Base-by-base conservation (phyloP, 1,139 yeast species). In the Candida labiduridarum region DNA sequence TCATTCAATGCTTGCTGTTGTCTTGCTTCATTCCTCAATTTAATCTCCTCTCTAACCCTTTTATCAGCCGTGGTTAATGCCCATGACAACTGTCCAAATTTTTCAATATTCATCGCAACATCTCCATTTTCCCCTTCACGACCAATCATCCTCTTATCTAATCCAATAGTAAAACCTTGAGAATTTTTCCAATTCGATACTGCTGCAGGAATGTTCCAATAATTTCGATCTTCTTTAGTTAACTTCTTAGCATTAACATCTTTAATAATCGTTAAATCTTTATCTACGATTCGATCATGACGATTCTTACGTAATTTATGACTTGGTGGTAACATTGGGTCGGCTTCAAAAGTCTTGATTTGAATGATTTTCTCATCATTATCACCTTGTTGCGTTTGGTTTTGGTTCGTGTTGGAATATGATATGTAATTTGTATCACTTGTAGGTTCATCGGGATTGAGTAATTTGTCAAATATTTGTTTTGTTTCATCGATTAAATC, bases 181-280 rank as follows among this genome's bases (percentile, higher is more conserved):
- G 94, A 90, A 65, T 94, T 94, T 66, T 92, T 92, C 99, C 99
- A 94, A 65, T 90, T 91, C 1, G 98, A 92, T 0, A 94, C 82
- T 1, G 96, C 91, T 0, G 96, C 86, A 0, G 99, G 98, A 29
- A 94, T 90, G 46, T 80, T 79, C 98, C 98, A 94, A 53, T 83
- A 80, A 35, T 81, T 84, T 53, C 85, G 86, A 52, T 91, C 96
- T 58, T 87, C 90, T 39, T 84, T 83, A 0, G 94, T 81, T n/a
- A 87, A 65, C 58, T 79, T 83, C 4, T 59, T 56, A 2, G 59
- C 56, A 39, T 58, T 59, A 12, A 61, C 55, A 36, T 59, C 57
- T 51, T 72, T 72, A 41, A 76, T 59, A 14, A 75, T 62, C 3
- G 80, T 79, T 0, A 91, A 85, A 6, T 30, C 42, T 0, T 91